Conservation (phyloP, 2,329 filamentous ascomycete species). For the Fusarium poae region DNA sequence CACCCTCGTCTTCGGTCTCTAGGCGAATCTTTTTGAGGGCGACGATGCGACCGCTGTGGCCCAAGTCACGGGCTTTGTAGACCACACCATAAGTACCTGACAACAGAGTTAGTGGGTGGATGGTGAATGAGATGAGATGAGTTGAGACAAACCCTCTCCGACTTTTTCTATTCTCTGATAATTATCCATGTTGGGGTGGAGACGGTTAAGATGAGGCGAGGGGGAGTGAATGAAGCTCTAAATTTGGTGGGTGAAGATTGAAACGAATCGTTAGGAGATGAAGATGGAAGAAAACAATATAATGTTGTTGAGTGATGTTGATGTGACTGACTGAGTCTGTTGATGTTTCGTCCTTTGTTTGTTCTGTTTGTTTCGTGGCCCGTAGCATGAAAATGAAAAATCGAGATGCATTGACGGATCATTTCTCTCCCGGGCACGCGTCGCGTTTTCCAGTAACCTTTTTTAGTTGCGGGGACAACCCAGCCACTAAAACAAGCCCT, state of each 20-base stretch:
- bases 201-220: conserved; percentile 6
- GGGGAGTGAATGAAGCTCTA: conserved; percentile 12
- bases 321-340: background rate
- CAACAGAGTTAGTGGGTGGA: background rate
- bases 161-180: conserved; percentile 98
- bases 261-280: no score
- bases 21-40: conserved; percentile 96
- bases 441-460: conserved; percentile 1
- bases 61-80: conserved; percentile 91
- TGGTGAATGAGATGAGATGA: background rate
- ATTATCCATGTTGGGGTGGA: conserved; percentile 78
- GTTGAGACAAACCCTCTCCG: conserved; percentile 77
- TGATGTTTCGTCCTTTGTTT: background rate
- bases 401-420: conserved; percentile 32
- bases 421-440: conserved; percentile 35
- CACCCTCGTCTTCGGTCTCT: conserved; percentile 93
- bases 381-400: conserved; percentile 33
- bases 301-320: background rate
- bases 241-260: background rate
- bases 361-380: conserved; percentile 23
- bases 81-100: conserved; percentile 93
- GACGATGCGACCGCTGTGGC: conserved; percentile 85
- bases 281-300: no score
- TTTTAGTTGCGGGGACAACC: conserved; percentile 34
- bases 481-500: background rate